Evolutionary conservation across 169 alveolate species (phyloP).

Genomic region (Eimeria necatrix): DNA sequence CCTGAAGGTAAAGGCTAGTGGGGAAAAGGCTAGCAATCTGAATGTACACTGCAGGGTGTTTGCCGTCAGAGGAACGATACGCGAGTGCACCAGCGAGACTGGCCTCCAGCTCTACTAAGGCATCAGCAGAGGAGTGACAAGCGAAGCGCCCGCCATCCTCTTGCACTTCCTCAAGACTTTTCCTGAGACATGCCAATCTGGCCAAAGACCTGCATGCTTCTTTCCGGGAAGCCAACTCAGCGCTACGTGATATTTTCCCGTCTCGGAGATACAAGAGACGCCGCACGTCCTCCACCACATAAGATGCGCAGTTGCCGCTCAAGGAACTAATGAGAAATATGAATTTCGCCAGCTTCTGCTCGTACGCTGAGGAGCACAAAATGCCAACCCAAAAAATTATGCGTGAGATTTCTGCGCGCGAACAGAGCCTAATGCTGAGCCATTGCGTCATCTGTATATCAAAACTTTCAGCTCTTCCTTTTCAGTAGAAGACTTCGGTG

Average conservation of each 20-base stretch:
- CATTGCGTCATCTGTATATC: no score
- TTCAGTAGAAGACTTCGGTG: no score
- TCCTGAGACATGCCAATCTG: constrained; percentile 46
- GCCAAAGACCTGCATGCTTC: constrained; percentile 65
- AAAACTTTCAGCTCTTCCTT: no score
- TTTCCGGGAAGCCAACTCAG: constrained; percentile 30
- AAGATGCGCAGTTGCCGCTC: constrained; percentile 70
- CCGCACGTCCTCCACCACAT: constrained; percentile 68
- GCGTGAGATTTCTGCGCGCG: no score
- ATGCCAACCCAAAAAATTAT: background rate
- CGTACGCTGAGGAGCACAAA: constrained; percentile 64
- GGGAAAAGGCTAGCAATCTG: constrained; percentile 60
- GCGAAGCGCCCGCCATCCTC: constrained; percentile 48
- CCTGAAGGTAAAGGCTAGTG: constrained; percentile 50
- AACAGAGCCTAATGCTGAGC: no score
- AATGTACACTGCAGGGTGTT: constrained; percentile 70
- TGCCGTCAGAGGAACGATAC: constrained; percentile 66
- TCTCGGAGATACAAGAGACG: constrained; percentile 55
- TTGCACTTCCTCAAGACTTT: constrained; percentile 34
- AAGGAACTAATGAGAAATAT: constrained; percentile 29
- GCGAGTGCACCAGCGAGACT: constrained; percentile 57
- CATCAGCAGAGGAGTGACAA: constrained; percentile 13
- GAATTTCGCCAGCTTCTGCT: constrained; percentile 34
- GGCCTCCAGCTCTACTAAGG: constrained; percentile 45
- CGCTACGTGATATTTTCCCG: constrained; percentile 49